Evolutionary conservation across 257 asterid genomes (phyloP).

Genomic region (Oldenlandia corymbosa): DNA sequence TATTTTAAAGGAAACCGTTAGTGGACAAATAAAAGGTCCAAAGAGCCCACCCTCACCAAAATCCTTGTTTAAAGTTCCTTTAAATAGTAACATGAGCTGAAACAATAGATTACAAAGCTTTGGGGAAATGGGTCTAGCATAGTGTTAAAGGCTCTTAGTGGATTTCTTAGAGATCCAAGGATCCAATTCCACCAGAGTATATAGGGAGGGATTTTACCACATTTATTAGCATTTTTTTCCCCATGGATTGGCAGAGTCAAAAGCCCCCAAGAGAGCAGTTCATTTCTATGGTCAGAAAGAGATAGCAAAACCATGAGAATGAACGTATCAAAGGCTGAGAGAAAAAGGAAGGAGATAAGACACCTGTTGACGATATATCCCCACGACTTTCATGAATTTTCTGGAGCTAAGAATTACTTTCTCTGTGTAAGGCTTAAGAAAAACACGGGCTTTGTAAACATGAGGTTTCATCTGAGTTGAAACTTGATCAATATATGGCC

Average conservation of each 20-base stretch:
- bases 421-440: constrained; percentile 34
- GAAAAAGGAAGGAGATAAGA: constrained; percentile 1
- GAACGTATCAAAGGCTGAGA: constrained; percentile 3
- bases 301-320: background rate
- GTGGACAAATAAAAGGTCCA: background rate
- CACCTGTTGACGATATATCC: constrained; percentile 37
- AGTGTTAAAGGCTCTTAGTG: too few species aligned
- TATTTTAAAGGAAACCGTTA: background rate
- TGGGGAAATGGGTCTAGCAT: too few species aligned
- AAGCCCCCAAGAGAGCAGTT: background rate
- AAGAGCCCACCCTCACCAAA: background rate
- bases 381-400: constrained; percentile 15
- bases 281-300: background rate
- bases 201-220: too few species aligned
- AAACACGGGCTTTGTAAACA: constrained; percentile 22
- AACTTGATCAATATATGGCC: constrained; percentile 36
- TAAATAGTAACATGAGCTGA: too few species aligned
- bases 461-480: constrained; percentile 29
- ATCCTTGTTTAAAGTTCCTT: too few species aligned
- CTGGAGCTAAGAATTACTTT: constrained; percentile 21
- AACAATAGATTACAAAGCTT: too few species aligned
- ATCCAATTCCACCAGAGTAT: too few species aligned
- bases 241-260: background rate
- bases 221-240: too few species aligned
- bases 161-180: too few species aligned